A percentile compares a stretch with the other conserved stretches of the same genome.
phyloP scores from a whole-genome alignment of 1,139 yeast genomes.

The Trichomonascaceae sp. region DNA sequence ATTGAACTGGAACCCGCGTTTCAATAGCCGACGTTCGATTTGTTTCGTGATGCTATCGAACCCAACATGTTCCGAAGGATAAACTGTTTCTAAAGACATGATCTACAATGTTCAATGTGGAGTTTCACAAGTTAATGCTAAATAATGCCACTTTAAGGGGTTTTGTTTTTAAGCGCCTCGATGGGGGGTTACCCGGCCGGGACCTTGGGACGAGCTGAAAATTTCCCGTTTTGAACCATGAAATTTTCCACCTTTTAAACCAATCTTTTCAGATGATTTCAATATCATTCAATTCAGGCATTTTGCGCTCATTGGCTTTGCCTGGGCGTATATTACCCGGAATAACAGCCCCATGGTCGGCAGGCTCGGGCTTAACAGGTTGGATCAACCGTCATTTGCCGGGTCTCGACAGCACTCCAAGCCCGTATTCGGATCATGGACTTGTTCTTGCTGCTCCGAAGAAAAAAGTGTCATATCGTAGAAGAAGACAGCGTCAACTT shows the following conservation, averaged over 20 bases:
- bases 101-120: neutral
- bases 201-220: neutral
- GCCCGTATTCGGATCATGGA: constrained; percentile 41
- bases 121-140: neutral
- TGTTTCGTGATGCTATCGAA: constrained; percentile 95
- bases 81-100: constrained; percentile 15
- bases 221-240: neutral
- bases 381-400: neutral
- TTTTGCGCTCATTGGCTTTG: neutral
- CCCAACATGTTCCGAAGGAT: constrained; percentile 68
- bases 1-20: constrained; percentile 91
- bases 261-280: neutral
- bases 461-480: constrained; percentile 81
- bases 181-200: constrained; percentile 1
- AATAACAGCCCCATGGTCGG: neutral
- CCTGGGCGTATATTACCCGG: neutral
- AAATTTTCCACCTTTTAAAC: neutral
- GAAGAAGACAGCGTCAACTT: constrained; percentile 75
- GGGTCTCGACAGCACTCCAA: neutral
- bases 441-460: constrained; percentile 84
- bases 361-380: neutral
- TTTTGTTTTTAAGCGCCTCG: neutral
- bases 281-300: neutral
- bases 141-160: neutral
- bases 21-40: constrained; percentile 85